A percentile compares a stretch with the other conserved stretches of the same genome.
phyloP scores from a whole-genome alignment of 164 flowering plant species.

The Brasenia schreberi region DNA sequence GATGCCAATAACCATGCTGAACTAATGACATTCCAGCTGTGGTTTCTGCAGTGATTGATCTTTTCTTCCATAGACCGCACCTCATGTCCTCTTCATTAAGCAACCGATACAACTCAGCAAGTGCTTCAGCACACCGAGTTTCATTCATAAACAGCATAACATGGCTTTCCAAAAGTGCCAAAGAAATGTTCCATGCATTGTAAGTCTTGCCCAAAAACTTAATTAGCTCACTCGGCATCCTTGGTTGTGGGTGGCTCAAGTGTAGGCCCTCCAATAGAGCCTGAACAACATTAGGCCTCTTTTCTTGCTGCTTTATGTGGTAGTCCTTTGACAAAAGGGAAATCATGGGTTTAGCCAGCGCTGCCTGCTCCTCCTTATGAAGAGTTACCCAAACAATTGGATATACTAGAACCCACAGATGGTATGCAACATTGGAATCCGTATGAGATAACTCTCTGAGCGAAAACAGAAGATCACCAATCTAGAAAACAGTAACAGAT shows the following conservation, averaged over 20 bases:
- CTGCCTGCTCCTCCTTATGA: conserved; percentile 82
- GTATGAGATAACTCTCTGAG: conserved; percentile 91
- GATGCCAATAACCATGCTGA: conserved; percentile 99
- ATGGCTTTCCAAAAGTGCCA: conserved; percentile 90
- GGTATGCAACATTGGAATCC: conserved; percentile 95
- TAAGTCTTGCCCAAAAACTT: conserved; percentile 95
- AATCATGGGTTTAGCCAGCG: conserved; percentile 92
- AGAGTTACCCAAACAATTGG: conserved; percentile 99
- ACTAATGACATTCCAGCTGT: conserved; percentile 89
- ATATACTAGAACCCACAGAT: conserved; percentile 94
- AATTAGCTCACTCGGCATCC: conserved; percentile 98
- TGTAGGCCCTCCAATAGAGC: conserved; percentile 99
- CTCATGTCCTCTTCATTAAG: conserved; percentile 99
- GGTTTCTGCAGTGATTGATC: conserved; percentile 86
- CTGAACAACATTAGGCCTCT: conserved; percentile 96
- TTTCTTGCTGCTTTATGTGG: conserved; percentile 84
- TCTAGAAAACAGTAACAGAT: conserved; percentile 27
- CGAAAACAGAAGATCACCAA: conserved; percentile 81
- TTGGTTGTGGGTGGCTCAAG: conserved; percentile 95
- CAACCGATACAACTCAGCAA: conserved; percentile 93
- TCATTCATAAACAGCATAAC: conserved; percentile 90
- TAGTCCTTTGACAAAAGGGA: conserved; percentile 84
- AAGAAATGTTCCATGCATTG: conserved; percentile 97
- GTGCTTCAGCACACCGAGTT: conserved; percentile 81
- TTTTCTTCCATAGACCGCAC: conserved; percentile 93